Evolutionary conservation across 208 protist genomes (phyloP), one percentile per base, ranked within the genome.

Genomic region (Crithidia thermophila): DNA sequence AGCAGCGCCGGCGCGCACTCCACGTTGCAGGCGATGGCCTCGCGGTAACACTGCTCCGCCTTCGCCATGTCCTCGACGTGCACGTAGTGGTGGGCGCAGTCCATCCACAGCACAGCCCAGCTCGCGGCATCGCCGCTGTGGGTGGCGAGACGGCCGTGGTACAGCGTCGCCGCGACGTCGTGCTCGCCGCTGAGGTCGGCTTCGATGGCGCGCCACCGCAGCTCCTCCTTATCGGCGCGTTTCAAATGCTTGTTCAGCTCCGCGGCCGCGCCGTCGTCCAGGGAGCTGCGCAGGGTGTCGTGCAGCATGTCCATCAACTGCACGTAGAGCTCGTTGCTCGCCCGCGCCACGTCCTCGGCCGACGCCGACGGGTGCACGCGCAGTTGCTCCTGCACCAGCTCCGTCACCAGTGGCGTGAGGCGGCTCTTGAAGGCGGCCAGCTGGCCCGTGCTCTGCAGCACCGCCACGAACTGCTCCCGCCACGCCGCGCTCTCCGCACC

Each of bases 311-410:
- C 84, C 18, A 94, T 75, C 27, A 97, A 76, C 58, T 91, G 92
- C 10, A 96, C 90, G 71, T 97, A 97, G 43, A 97, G 69, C 51
- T 97, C 88, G 75, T 94, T 97, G 68, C 76, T 86, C 47, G 94
- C 51, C 47, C 75, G 36, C 27, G 62, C 68, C 27, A 96, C 69
- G 27, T 79, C 79, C 57, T 77, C 68, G 8, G 27, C 28, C 11
- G 82, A 51, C 39, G 51, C 42, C 1, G 45, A 2, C 21, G 43
- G 55, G 43, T 63, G 55, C 18, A 59, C 62, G 30, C 65, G 55
- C 31, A 91, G 83, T 18, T 82, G 85, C 70, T 94, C 83, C 55
- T 88, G 75, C 25, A 85, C 85, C 25, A 94, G 67, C 40, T 66
- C 68, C 27, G 81, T 65, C 13, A 97, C 84, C 31, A 91, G 63